Evolutionary conservation across 768 basidiomycete species (phyloP), one percentile per base, ranked within the genome.

Genomic region (Boletus sp.): DNA sequence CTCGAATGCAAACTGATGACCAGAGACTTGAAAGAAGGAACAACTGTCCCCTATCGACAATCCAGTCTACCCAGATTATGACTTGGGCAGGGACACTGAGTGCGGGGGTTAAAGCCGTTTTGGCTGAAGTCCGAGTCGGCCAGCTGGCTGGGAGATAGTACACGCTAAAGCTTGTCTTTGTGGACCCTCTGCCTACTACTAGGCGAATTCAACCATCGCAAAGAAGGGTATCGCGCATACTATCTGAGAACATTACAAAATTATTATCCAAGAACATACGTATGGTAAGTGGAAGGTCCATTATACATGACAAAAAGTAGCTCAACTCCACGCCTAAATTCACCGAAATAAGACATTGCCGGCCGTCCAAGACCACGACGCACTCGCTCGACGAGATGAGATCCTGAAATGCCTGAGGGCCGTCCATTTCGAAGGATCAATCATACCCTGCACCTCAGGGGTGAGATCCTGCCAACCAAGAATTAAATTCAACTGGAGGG

Each of bases 371-470:
- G 55, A 48, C 61, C 53, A 66, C 13, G 51, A 37, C 3, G 32
- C 55, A 23, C 53, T 52, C 19, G 54, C 13, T 38, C 45, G 56
- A 44, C 54, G 50, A 38, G 55, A 32, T 13, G 55, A 42, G 43
- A 65, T 56, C 37, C 13, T 57, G 30, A 65, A 66, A 50, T 52
- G 38, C 29, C 14, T 59, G 23, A 59, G 40, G 45, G 43, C 15
- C 3, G 41, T 32, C 62, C 63, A 67, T 30, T 58, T 61, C 8
- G 48, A 67, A 11, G 59, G 57, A 23, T 57, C 52, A 11, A 66
- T 65, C 50, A 65, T 57, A 37, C 59, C 55, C 34, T 62, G 56
- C 46, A 59, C 65, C 42, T 65, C 62, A 27, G 2, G 34, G 8
- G 57, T 55, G 44, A 67, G 53, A 30, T 47, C 53, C 32, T 49